Evolutionary conservation across 2,329 filamentous ascomycete species (phyloP).

Genomic region (Pseudocercospora musae): DNA sequence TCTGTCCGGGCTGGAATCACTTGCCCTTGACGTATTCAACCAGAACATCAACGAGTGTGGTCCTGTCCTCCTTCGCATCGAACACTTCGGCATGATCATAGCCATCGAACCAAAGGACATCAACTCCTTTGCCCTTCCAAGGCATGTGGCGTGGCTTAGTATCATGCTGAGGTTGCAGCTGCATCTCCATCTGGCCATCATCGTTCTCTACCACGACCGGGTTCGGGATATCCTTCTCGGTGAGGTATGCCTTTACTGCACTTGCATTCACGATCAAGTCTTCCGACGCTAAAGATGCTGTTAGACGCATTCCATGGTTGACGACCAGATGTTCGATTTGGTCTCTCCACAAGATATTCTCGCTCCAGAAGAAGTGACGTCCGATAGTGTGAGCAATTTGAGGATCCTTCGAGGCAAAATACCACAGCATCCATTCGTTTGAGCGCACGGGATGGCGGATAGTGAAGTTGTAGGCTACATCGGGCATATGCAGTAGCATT

Average conservation of each 20-base stretch:
- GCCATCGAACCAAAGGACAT: slow-evolving; percentile 59
- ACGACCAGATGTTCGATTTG: slow-evolving; percentile 49
- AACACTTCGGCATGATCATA: slow-evolving; percentile 65
- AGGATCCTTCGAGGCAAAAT: slow-evolving; percentile 66
- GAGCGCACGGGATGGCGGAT: slow-evolving; percentile 46
- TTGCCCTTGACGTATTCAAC: slow-evolving; percentile 23
- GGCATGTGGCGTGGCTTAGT: slow-evolving; percentile 26
- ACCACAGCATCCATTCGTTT: slow-evolving; percentile 70
- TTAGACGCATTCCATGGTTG: slow-evolving; percentile 42
- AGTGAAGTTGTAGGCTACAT: slow-evolving; percentile 71
- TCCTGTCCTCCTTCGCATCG: slow-evolving; percentile 34
- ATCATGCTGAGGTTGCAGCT: slow-evolving; percentile 31
- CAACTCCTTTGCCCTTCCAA: slow-evolving; percentile 46
- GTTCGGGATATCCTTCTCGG: slow-evolving; percentile 33
- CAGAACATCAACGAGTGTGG: slow-evolving; percentile 27
- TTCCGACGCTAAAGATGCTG: slow-evolving; percentile 56
- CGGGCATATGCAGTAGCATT: slow-evolving; percentile 64
- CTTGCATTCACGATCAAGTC: slow-evolving; percentile 65
- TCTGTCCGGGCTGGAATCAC: not conserved
- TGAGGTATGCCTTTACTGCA: slow-evolving; percentile 58
- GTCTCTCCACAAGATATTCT: slow-evolving; percentile 69
- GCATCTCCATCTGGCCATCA: slow-evolving; percentile 25
- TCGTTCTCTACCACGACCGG: slow-evolving; percentile 23
- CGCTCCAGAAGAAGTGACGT: slow-evolving; percentile 67
- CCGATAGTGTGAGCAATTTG: slow-evolving; percentile 63